Evolutionary conservation across 2,329 filamentous ascomycete species (phyloP), one percentile per base, ranked within the genome.

Genomic region (Talaromyces islandicus): DNA sequence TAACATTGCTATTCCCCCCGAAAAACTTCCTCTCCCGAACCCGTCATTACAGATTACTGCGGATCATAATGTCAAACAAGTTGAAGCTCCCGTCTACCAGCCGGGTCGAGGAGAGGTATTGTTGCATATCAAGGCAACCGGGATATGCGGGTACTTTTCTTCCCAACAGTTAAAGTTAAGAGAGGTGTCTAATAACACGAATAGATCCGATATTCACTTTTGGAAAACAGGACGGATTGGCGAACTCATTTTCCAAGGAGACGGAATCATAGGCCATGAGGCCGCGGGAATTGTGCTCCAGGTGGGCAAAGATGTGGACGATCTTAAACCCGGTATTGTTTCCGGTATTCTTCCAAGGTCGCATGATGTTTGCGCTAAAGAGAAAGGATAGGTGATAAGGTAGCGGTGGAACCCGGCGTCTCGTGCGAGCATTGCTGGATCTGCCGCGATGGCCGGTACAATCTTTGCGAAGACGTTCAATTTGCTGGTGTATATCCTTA

Each of bases 221-320:
- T 89, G 86, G 86, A 85, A 85, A 66, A 76, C 78, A 0, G 87
- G 87, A 25, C 75, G 80, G 12, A 89, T 89, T 66, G 87, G 87
- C 2, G 78, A 81, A 1, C 77, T 89, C 1, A 79, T 84, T 1
- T 81, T 89, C 12, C 80, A 85, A 60, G 82, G 82, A 21, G 84
- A 88, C 64, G 86, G 84, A 66, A 86, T 88, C 57, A 78, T 88
- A 52, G 85, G 86, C 24, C 86, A 88, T 63, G 86, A 89, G 71
- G 84, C 82, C 4, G 81, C 85, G 10, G 86, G 85, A 5, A 68
- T 86, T 5, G 84, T 88, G 17, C 64, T 88, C 24, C 74, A 81
- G 67, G 80, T 80, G 63, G 84, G 85, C 19, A 75, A 82, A 56
- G 82, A 78, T 25, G 84, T 88, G 14, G 75, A 72, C 10, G 70